Percentiles rank a stretch among this genome's conserved stretches.
Conservation (phyloP, 192 early-diverging fungal genomes). For the Entomortierella chlamydospora region DNA sequence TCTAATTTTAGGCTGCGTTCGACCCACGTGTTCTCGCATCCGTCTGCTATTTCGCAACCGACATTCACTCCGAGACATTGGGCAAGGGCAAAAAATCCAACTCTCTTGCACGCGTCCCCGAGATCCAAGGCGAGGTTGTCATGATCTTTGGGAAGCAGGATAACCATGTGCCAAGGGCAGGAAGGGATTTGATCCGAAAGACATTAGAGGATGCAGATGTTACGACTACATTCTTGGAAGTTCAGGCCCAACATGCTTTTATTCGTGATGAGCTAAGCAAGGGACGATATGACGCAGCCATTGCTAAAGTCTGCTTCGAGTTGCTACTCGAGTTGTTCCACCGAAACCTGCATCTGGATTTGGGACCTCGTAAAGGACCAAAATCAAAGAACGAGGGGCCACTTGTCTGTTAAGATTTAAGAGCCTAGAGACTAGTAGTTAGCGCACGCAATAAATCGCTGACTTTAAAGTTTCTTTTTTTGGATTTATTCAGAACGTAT, state of each 20-base stretch:
- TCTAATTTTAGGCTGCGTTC: slow-evolving; percentile 58
- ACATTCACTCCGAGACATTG: slow-evolving; percentile 69
- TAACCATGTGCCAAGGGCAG: slow-evolving; percentile 69
- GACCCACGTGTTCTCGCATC: slow-evolving; percentile 64
- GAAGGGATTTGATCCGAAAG: slow-evolving; percentile 67
- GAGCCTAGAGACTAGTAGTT: neutral
- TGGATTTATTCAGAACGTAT: too few relatives aligned
- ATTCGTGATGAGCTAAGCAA: slow-evolving; percentile 74
- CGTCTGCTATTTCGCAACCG: slow-evolving; percentile 74
- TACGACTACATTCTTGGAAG: slow-evolving; percentile 67
- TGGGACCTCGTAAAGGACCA: slow-evolving; percentile 44
- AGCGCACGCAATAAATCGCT: neutral
- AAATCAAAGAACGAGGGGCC: slow-evolving; percentile 36
- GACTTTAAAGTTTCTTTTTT: too few relatives aligned
- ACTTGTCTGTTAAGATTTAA: slow-evolving; percentile 20
- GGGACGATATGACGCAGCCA: slow-evolving; percentile 72
- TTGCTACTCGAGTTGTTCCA: slow-evolving; percentile 70
- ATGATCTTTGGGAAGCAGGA: slow-evolving; percentile 75
- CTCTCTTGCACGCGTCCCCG: slow-evolving; percentile 59
- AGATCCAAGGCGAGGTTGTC: slow-evolving; percentile 69
- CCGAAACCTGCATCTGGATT: slow-evolving; percentile 57
- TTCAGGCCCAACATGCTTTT: slow-evolving; percentile 75
- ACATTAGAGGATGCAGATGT: slow-evolving; percentile 63
- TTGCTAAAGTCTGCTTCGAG: slow-evolving; percentile 69
- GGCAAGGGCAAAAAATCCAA: slow-evolving; percentile 59